phyloP scores from a whole-genome alignment of 2,329 filamentous ascomycete genomes.

The Aspergillus caelatus region DNA sequence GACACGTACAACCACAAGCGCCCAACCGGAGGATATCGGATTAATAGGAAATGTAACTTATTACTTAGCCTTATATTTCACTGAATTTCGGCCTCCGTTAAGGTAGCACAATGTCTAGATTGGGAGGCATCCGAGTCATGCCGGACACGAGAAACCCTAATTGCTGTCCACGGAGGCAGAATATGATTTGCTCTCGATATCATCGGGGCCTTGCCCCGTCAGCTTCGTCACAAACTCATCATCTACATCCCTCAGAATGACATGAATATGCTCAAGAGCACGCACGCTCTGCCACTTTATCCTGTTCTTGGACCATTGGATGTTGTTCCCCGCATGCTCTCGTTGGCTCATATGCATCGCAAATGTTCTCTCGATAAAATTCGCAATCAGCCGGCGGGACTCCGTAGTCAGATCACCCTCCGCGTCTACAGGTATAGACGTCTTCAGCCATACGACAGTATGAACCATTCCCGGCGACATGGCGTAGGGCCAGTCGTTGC shows the following conservation, averaged over 20 bases:
- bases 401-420: conserved; percentile 6
- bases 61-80: not conserved
- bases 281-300: conserved; percentile 7
- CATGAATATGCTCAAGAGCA: conserved; percentile 11
- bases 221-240: not conserved
- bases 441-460: conserved; percentile 8
- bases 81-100: not conserved
- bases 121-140: not conserved
- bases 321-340: not conserved
- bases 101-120: not conserved
- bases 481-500: too few species aligned
- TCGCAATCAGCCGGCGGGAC: not conserved
- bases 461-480: not conserved
- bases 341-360: not conserved
- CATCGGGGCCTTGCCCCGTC: not conserved
- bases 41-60: not conserved
- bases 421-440: not conserved
- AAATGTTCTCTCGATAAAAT: conserved; percentile 7
- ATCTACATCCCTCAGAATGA: conserved; percentile 7
- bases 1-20: not conserved
- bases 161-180: not conserved
- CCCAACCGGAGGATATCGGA: not conserved
- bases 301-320: conserved; percentile 9
- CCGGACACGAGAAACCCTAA: not conserved
- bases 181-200: conserved; percentile 1